phyloP scores from a whole-genome alignment of 176 grass and related monocot genomes.

The Eremochloa ophiuroides region DNA sequence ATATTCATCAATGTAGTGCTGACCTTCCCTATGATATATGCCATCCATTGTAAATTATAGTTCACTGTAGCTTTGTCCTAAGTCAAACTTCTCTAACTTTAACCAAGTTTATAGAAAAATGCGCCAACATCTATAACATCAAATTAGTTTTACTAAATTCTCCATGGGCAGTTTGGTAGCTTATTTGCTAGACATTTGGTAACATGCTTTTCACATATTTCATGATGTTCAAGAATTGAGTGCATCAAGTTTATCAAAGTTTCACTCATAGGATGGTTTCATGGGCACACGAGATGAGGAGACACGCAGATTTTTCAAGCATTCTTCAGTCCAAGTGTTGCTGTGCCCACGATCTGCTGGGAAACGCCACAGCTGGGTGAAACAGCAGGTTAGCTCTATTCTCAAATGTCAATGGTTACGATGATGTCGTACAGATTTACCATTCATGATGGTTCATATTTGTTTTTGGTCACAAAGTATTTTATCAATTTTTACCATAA shows the following conservation, averaged over 20 bases:
- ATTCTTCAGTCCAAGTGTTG: conserved; percentile 82
- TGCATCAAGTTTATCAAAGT: conserved; percentile 6
- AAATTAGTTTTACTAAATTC: background rate
- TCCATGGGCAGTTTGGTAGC: background rate
- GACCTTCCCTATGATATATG: background rate
- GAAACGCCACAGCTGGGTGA: conserved; percentile 70
- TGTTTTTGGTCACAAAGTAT: background rate
- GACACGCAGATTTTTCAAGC: conserved; percentile 86
- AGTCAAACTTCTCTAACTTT: background rate
- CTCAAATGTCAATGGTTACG: background rate
- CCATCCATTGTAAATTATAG: background rate
- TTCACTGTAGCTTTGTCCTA: background rate
- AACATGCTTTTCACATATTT: background rate
- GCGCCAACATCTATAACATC: background rate
- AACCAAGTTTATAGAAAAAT: background rate
- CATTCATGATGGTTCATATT: conserved; percentile 1
- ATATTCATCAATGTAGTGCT: background rate
- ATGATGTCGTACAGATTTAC: background rate
- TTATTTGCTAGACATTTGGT: background rate
- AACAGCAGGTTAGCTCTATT: conserved; percentile 63
- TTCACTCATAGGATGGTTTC: conserved; percentile 46
- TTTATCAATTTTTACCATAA: background rate
- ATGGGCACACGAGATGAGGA: conserved; percentile 81
- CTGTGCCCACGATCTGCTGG: conserved; percentile 76
- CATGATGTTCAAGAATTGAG: conserved; percentile 20